Evolutionary conservation across 805 yeast species (phyloP).

Genomic region (Wickerhamomyces hampshirensis): DNA sequence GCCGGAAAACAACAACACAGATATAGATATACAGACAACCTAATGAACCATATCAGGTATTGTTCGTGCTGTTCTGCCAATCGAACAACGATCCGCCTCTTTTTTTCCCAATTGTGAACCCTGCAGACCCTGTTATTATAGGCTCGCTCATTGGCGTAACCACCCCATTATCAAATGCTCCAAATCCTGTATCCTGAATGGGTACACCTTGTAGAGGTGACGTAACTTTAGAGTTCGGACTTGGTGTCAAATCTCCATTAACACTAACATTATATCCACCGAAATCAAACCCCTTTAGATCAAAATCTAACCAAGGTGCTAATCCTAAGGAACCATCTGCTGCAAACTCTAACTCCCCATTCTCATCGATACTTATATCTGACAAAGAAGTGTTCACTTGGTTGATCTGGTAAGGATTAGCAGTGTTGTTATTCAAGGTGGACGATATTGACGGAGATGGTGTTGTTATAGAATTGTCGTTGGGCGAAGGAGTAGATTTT

Average conservation of each 20-base stretch:
- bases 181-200: neutral
- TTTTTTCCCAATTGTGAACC: slow-evolving; percentile 1
- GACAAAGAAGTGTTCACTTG: too few relatives aligned
- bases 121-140: neutral
- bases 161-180: neutral
- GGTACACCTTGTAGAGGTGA: neutral
- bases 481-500: slow-evolving; percentile 5
- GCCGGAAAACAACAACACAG: too few relatives aligned
- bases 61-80: slow-evolving; percentile 23
- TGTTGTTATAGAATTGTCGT: slow-evolving; percentile 1
- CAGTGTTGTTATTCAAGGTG: too few relatives aligned
- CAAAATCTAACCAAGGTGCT: slow-evolving; percentile 56
- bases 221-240: neutral
- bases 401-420: too few relatives aligned
- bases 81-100: slow-evolving; percentile 15
- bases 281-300: slow-evolving; percentile 22
- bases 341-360: slow-evolving; percentile 51
- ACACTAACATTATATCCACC: slow-evolving; percentile 6
- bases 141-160: neutral
- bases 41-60: too few relatives aligned
- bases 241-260: slow-evolving; percentile 7
- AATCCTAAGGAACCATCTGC: slow-evolving; percentile 79
- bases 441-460: neutral
- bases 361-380: slow-evolving; percentile 13
- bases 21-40: too few relatives aligned